These are phyloP conservation scores for Colletotrichum sp. DNA, from an alignment of 2,329 filamentous ascomycete genomes.

Conservation along the genomic window DNA sequence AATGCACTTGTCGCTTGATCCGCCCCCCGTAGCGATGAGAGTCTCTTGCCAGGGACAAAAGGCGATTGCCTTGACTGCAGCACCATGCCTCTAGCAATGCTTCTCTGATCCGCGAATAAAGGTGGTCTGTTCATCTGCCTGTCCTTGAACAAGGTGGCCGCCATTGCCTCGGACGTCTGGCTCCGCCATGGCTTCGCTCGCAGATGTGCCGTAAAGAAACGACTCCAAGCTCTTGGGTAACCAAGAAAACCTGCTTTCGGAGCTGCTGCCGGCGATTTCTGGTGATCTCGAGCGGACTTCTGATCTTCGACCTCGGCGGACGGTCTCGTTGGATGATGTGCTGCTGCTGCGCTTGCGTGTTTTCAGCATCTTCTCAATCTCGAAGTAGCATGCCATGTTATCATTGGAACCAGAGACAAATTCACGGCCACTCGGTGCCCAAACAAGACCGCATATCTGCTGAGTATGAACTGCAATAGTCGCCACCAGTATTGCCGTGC, in stretches of 20 bases:
- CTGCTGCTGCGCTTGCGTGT: slow-evolving; percentile 3
- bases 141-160: slow-evolving; percentile 31
- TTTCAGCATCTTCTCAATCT: slow-evolving; percentile 63
- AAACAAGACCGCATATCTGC: slow-evolving; percentile 92
- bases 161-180: slow-evolving; percentile 23
- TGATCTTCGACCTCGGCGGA: background rate
- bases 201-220: background rate
- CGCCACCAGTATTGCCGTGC: slow-evolving; percentile 78
- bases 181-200: background rate
- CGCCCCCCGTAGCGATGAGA: slow-evolving; percentile 88
- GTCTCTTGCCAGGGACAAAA: slow-evolving; percentile 95
- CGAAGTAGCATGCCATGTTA: slow-evolving; percentile 85
- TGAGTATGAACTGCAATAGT: slow-evolving; percentile 82
- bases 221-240: background rate
- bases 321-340: background rate
- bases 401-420: slow-evolving; percentile 95
- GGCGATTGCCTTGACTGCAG: slow-evolving; percentile 94
- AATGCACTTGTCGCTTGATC: slow-evolving; percentile 92
- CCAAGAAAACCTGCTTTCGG: background rate
- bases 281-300: background rate
- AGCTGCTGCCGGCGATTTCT: background rate
- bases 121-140: slow-evolving; percentile 45
- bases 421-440: slow-evolving; percentile 76
- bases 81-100: slow-evolving; percentile 79
- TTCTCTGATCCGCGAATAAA: slow-evolving; percentile 64